Conservation (phyloP, 495 filamentous ascomycete species). For the Endocarpon pusillum region DNA sequence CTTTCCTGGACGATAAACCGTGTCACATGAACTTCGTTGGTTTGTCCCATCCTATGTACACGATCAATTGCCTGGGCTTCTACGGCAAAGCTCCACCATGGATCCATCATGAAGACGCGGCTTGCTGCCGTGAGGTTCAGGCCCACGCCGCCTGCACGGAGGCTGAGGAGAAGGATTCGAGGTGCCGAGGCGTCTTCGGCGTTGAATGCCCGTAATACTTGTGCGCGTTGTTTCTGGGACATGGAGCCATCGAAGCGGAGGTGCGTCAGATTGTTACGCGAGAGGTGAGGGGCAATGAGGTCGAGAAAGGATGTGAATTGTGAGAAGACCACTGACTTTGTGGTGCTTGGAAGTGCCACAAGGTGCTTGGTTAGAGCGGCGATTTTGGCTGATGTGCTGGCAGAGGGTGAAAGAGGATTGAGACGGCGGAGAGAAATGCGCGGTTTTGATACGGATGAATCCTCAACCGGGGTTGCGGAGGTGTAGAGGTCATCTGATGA, state of each 20-base stretch:
- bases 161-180: slow-evolving; percentile 57
- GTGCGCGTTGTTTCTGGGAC: slow-evolving; percentile 64
- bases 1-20: slow-evolving; percentile 79
- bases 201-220: slow-evolving; percentile 55
- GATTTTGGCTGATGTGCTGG: slow-evolving; percentile 63
- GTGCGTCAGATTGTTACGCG: slow-evolving; percentile 51
- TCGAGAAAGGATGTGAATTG: slow-evolving; percentile 96
- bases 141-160: slow-evolving; percentile 85
- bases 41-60: slow-evolving; percentile 96
- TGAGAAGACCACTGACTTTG: slow-evolving; percentile 87
- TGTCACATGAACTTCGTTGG: slow-evolving; percentile 64
- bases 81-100: slow-evolving; percentile 96
- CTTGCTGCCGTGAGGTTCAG: slow-evolving; percentile 80
- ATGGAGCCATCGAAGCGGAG: slow-evolving; percentile 85
- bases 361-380: slow-evolving; percentile 61
- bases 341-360: slow-evolving; percentile 43
- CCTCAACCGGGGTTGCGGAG: slow-evolving; percentile 15
- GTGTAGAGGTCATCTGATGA: slow-evolving; percentile 15
- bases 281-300: slow-evolving; percentile 65
- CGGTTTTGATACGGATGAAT: slow-evolving; percentile 26
- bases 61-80: slow-evolving; percentile 97
- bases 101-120: slow-evolving; percentile 95
- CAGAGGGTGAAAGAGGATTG: slow-evolving; percentile 44
- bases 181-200: slow-evolving; percentile 13
- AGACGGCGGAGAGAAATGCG: slow-evolving; percentile 70